Base-by-base conservation (phyloP, 2,329 filamentous ascomycete genomes). In the Penicillium sp. region DNA sequence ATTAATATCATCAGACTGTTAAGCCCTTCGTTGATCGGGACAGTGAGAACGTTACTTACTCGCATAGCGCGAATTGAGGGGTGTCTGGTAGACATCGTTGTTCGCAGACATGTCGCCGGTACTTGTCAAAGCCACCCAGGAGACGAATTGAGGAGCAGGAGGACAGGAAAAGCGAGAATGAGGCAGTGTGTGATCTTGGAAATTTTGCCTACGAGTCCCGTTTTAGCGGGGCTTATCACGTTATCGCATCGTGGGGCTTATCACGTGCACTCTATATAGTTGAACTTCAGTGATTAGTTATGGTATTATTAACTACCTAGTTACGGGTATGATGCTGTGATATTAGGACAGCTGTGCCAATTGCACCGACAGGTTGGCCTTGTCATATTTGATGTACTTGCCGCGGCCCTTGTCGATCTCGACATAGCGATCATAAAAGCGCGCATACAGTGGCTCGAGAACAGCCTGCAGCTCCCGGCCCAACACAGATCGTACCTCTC, bases 381-480 rank as follows among this genome's bases (percentile, higher is more conserved):
- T 96, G 75, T 96, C 91, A 68, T 95, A 97, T 75, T 95, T 96
- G 68, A 95, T 90, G 71, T 97, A 95, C 72, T 98, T 98, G 60
- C 92, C 92, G 73, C 91, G 95, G 52, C 93, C 93, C 76, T 95
- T 96, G 73, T 97, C 92, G 57, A 97, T 84, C 72, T 97, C 93
- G 68, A 96, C 91, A 68, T 98, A 98, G 25, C 92, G 82, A 72
- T 97, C 93, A 84, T 89, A 97, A 73, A 98, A 98, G 40, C 93
- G 81, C 54, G 87, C 87, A 73, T 98, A 98, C 12, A 98, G 78
- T 47, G 92, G 91, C 73, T 97, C 92, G 48, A 98, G 85, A 74
- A 95, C 89, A 61, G 86, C 85, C 68, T 93, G 89, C 56, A 97
- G 86, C 65, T 96, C 91, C 61, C 86, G 84, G 13, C 83, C 85